Base-by-base conservation (phyloP, 2,329 filamentous ascomycete genomes). In the Triangularia verruculosa region DNA sequence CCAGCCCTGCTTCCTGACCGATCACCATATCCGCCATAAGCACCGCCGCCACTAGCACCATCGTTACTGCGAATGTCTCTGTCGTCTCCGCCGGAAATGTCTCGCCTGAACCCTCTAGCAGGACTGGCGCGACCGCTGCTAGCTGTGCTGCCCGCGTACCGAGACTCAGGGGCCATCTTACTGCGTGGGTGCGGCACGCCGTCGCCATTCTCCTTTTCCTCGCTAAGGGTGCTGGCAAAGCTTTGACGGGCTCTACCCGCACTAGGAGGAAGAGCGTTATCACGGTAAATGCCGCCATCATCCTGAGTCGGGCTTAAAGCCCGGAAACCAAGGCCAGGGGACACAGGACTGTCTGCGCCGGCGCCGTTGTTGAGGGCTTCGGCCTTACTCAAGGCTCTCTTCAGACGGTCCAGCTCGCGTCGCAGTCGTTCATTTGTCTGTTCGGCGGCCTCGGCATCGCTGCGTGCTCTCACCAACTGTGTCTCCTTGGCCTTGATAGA, bases 401-500 rank as follows among this genome's bases (percentile, higher is more conserved):
- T 98, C 65, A 99, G 82, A 60, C 95, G 86, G 69, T 99, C 95
- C 55, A 97, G 89, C 78, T 99, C 95, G 61, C 93, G 87, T 66
- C 90, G 84, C 60, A 97, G 84, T 63, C 91, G 89, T 66, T 95
- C 91, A 59, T 95, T 93, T 64, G 88, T 89, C 71, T 93, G 89
- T 74, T 97, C 93, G 0, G 93, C 91, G 0, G 91, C 88, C 75
- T 98, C 94, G 30, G 90, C 91, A 72, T 99, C 95, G 68, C 91
- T 93, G 61, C 93, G 86, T 11, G 95, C 93, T 53, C 95, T 89
- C 9, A 98, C 94, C 4, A 99, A 84, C 72, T 99, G 95, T 2
- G 95, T 98, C 76, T 99, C 95, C 77, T 99, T 99, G 13, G 95
- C 95, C 76, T 98, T 98, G 79, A 99, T 96, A 70, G 93, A 95